A percentile compares a stretch with the other conserved stretches of the same genome.
Conservation (phyloP, 1,284 basidiomycete genomes). For the Schizophyllum commune region DNA sequence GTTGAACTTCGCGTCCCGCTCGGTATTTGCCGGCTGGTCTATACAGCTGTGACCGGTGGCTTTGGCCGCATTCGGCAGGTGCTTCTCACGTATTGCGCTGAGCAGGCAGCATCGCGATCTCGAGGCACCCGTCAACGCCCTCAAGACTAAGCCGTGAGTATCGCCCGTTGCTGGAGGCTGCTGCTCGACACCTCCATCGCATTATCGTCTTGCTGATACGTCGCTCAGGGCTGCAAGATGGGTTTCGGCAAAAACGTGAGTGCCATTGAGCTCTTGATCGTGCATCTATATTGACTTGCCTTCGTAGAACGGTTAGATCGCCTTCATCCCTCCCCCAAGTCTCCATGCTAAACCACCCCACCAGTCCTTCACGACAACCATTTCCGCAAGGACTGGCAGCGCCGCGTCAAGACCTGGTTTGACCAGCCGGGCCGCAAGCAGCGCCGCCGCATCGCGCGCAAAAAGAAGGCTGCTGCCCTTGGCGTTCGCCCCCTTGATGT, state of each 20-base stretch:
- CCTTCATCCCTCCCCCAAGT: not conserved
- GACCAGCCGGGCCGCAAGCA: conserved; percentile 99
- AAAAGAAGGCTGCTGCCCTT: conserved; percentile 85
- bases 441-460: conserved; percentile 89
- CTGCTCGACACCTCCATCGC: not conserved
- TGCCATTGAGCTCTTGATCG: not conserved
- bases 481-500: conserved; percentile 90
- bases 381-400: conserved; percentile 99
- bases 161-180: not conserved
- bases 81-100: not conserved
- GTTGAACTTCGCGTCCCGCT: not conserved
- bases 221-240: not conserved
- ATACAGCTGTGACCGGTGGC: not conserved
- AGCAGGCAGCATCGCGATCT: not conserved
- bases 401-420: conserved; percentile 95
- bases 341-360: not conserved
- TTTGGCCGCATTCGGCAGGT: not conserved
- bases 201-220: not conserved
- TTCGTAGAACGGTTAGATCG: not conserved
- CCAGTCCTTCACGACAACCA: conserved; percentile 88
- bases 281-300: not conserved
- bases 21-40: not conserved
- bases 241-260: not conserved
- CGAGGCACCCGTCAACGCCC: not conserved
- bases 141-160: not conserved